Evolutionary conservation across 169 alveolate genomes (phyloP).

Genomic region (Babesia ovata): DNA sequence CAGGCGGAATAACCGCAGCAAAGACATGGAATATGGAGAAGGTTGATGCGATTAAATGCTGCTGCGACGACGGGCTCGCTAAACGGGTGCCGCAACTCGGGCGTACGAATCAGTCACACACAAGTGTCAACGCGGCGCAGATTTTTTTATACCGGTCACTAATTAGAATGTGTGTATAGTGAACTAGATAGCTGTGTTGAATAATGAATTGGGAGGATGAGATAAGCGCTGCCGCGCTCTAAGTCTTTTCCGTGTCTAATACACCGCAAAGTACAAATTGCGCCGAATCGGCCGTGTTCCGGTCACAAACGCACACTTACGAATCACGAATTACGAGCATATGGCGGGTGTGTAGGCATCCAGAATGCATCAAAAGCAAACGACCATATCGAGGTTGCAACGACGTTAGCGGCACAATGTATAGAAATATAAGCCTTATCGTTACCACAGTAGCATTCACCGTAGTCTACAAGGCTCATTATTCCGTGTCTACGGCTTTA

Average conservation of each 20-base stretch:
- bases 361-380: background rate
- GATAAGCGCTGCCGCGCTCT: background rate
- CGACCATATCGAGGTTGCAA: background rate
- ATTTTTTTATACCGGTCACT: too few relatives aligned
- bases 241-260: too few relatives aligned
- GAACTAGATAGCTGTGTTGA: background rate
- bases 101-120: slow-evolving; percentile 7
- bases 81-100: background rate
- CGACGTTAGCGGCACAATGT: background rate
- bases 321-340: background rate
- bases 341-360: background rate
- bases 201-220: background rate
- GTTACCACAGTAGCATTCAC: background rate
- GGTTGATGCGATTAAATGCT: background rate
- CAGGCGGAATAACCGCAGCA: slow-evolving; percentile 30
- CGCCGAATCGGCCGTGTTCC: background rate
- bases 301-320: background rate
- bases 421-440: background rate
- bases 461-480: background rate
- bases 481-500: too few relatives aligned
- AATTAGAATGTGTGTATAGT: background rate
- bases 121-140: background rate
- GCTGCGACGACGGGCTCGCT: background rate
- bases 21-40: slow-evolving; percentile 18
- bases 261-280: background rate